These are phyloP conservation scores for Penicillium argentinense DNA, from an alignment of 495 filamentous ascomycete genomes.

Conservation along the genomic window DNA sequence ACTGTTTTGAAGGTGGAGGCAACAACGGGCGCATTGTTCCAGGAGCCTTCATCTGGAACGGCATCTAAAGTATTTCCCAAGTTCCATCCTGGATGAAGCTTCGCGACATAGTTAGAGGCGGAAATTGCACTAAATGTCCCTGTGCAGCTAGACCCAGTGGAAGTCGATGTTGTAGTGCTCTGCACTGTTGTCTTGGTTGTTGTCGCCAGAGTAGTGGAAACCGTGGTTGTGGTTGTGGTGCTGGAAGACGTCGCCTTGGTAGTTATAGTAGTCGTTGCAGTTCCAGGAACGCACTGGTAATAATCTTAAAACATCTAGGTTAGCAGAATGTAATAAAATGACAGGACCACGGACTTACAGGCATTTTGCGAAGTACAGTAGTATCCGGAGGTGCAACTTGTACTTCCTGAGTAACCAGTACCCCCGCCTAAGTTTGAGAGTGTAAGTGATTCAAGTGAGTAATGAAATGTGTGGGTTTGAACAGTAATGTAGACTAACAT, in stretches of 20 bases:
- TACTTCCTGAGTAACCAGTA: constrained; percentile 15
- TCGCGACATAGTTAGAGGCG: constrained; percentile 33
- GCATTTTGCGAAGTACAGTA: constrained; percentile 22
- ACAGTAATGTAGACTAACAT: constrained; percentile 7
- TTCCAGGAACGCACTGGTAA: constrained; percentile 19
- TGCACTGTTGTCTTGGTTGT: constrained; percentile 10
- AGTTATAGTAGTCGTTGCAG: constrained; percentile 5
- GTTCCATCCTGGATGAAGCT: constrained; percentile 46
- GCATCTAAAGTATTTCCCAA: constrained; percentile 59
- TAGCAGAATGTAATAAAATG: background rate
- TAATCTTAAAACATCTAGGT: constrained; percentile 7
- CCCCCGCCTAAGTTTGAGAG: constrained; percentile 11
- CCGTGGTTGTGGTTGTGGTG: constrained; percentile 4
- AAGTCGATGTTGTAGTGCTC: constrained; percentile 6
- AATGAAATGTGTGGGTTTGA: background rate
- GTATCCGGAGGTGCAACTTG: constrained; percentile 11
- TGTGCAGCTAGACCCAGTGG: constrained; percentile 22
- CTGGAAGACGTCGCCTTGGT: background rate
- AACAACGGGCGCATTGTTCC: constrained; percentile 55
- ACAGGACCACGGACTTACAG: background rate
- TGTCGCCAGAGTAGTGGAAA: background rate
- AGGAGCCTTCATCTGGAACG: constrained; percentile 55
- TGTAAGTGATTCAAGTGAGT: background rate
- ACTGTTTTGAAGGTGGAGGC: constrained; percentile 50
- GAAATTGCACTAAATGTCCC: constrained; percentile 39